Percentiles rank a stretch among this genome's conserved stretches.
Evolutionary conservation across 2,329 filamentous ascomycete genomes (phyloP).

Genomic region (Furcasterigmium sp.): DNA sequence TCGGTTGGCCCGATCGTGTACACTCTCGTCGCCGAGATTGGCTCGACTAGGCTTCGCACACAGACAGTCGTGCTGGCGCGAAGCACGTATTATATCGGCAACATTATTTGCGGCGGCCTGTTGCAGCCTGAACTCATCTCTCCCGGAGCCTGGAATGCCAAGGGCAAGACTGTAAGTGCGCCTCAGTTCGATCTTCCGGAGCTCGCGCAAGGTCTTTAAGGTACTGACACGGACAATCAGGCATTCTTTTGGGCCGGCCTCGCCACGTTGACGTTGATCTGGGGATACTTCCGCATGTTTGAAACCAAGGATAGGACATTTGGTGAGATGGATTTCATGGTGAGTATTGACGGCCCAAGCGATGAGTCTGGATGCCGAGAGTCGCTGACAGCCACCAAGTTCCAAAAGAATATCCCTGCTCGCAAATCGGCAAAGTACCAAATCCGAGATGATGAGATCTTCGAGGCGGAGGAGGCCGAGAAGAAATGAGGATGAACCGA

Average conservation of each 20-base stretch:
- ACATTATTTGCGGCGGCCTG: slow-evolving; percentile 33
- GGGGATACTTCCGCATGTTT: slow-evolving; percentile 37
- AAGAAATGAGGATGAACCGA: neutral
- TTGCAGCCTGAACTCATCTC: slow-evolving; percentile 31
- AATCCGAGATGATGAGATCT: slow-evolving; percentile 28
- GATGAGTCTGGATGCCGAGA: no score
- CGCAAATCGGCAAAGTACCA: slow-evolving; percentile 30
- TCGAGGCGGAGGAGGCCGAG: slow-evolving; percentile 6
- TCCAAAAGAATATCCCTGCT: slow-evolving; percentile 28
- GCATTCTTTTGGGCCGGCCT: slow-evolving; percentile 36
- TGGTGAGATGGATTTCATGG: slow-evolving; percentile 38
- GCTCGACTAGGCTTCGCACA: slow-evolving; percentile 38
- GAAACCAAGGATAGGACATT: slow-evolving; percentile 40
- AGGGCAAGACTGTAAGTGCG: slow-evolving; percentile 26
- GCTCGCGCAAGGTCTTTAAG: no score
- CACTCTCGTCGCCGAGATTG: slow-evolving; percentile 38
- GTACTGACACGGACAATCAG: neutral
- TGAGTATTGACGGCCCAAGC: slow-evolving; percentile 8
- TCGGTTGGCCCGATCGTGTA: slow-evolving; percentile 38
- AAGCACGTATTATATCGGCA: slow-evolving; percentile 33
- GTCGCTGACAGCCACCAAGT: neutral
- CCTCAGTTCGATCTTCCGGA: no score
- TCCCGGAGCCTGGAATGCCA: slow-evolving; percentile 32
- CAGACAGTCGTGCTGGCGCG: slow-evolving; percentile 43
- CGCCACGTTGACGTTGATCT: slow-evolving; percentile 29